Percentiles rank a stretch among this genome's conserved stretches.
Evolutionary conservation across 2,329 filamentous ascomycete species (phyloP).

Genomic region (Aspergillus sp.): DNA sequence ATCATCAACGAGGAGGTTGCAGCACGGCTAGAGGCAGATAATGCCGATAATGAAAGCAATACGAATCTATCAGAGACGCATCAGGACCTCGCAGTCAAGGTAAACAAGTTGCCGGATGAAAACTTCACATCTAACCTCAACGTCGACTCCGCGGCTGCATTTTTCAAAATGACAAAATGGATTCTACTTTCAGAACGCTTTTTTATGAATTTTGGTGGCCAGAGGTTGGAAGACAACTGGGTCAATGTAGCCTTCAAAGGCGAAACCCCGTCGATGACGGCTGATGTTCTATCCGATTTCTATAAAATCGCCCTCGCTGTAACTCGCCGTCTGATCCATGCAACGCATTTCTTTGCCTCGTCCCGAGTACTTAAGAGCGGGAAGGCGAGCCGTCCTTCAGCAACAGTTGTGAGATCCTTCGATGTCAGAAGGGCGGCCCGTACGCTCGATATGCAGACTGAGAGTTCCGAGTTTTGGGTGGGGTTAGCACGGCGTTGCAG

Average conservation of each 20-base stretch:
- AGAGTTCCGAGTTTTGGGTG: constrained; percentile 53
- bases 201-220: constrained; percentile 70
- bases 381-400: constrained; percentile 28
- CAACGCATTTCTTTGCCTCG: constrained; percentile 68
- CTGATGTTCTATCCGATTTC: constrained; percentile 75
- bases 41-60: constrained; percentile 9
- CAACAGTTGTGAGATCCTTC: constrained; percentile 40
- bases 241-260: constrained; percentile 51
- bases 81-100: not conserved
- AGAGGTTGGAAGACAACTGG: constrained; percentile 67
- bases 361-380: constrained; percentile 61
- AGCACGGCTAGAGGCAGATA: constrained; percentile 26
- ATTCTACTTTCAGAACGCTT: constrained; percentile 62
- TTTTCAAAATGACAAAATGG: constrained; percentile 64
- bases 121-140: constrained; percentile 12
- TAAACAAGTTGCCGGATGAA: constrained; percentile 28
- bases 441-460: constrained; percentile 51
- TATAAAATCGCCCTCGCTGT: constrained; percentile 66
- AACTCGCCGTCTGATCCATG: constrained; percentile 69
- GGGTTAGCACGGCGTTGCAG: constrained; percentile 52
- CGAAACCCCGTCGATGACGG: constrained; percentile 67
- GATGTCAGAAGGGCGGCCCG: constrained; percentile 58
- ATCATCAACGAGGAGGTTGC: constrained; percentile 53
- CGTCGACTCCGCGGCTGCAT: constrained; percentile 50
- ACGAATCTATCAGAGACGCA: constrained; percentile 16